Conservation (phyloP, 345 rosid species). For the Rhodamnia rubescens region DNA sequence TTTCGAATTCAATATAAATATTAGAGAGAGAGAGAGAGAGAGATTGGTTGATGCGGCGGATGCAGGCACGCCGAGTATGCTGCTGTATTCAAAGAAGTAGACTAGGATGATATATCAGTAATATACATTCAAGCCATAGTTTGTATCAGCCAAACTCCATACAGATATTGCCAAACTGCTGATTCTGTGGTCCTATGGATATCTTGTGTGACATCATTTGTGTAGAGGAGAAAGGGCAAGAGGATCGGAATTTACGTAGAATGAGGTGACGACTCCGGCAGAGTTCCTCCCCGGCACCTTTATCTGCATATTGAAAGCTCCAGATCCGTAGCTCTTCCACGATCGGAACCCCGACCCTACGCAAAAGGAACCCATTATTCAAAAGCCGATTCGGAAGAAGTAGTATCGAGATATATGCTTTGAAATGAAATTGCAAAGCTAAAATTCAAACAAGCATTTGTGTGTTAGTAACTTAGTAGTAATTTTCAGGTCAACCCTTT, state of each 20-base stretch:
- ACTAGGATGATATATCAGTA: too few species aligned
- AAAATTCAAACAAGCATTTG: background rate
- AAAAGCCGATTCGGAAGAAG: background rate
- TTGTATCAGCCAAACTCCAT: background rate
- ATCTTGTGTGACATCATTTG: background rate
- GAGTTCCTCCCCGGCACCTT: background rate
- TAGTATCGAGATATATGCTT: background rate
- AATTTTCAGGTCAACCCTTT: background rate
- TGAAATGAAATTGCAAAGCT: background rate
- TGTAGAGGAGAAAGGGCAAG: background rate
- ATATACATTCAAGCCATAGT: background rate
- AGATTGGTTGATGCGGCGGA: background rate
- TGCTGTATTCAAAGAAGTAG: background rate
- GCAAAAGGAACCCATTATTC: too few species aligned
- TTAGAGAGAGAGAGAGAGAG: background rate
- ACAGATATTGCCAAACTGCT: background rate
- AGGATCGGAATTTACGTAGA: background rate
- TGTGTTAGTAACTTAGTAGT: background rate
- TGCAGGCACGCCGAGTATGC: background rate
- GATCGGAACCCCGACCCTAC: background rate
- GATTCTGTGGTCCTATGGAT: too few species aligned
- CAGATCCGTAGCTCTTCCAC: background rate
- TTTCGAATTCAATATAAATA: background rate
- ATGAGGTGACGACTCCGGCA: background rate
- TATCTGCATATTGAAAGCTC: background rate